These are phyloP conservation scores for Neurospora pannonica DNA, from an alignment of 495 filamentous ascomycete species.

Conservation along the genomic window DNA sequence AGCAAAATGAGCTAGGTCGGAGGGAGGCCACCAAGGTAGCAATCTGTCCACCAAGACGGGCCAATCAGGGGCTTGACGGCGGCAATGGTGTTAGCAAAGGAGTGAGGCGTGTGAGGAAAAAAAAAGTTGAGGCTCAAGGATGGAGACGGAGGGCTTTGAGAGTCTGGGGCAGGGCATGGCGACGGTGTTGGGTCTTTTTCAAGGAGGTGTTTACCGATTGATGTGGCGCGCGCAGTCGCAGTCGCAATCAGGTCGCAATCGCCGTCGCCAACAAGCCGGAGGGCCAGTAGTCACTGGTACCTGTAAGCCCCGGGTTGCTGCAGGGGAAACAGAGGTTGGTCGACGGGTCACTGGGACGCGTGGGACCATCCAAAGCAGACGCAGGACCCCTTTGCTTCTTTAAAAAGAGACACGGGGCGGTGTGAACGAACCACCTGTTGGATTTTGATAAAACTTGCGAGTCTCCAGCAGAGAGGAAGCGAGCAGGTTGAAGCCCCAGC, in stretches of 20 bases:
- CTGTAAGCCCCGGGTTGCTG: not conserved
- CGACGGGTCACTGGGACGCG: constrained; percentile 2
- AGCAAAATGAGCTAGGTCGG: constrained; percentile 2
- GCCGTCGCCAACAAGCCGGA: not conserved
- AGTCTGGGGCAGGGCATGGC: constrained; percentile 23
- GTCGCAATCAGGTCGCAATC: not conserved
- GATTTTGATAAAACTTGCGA: not conserved
- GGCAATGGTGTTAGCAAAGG: constrained; percentile 9
- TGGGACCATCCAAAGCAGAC: constrained; percentile 4
- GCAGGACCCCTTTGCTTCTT: constrained; percentile 13
- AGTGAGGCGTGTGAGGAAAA: constrained; percentile 1
- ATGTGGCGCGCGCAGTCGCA: not conserved
- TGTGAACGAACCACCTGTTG: not conserved
- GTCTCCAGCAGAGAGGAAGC: not conserved
- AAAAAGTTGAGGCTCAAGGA: constrained; percentile 21
- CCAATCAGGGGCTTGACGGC: constrained; percentile 17
- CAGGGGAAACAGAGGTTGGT: not conserved
- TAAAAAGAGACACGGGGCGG: constrained; percentile 3
- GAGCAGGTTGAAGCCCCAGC: not conserved
- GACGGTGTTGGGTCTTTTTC: constrained; percentile 6
- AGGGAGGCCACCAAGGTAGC: constrained; percentile 8
- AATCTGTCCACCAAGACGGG: constrained; percentile 22
- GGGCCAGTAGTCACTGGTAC: not conserved
- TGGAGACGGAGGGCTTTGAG: constrained; percentile 9
- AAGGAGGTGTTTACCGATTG: not conserved